Conservation (phyloP, 2,329 filamentous ascomycete species). For the Fusarium concolor region DNA sequence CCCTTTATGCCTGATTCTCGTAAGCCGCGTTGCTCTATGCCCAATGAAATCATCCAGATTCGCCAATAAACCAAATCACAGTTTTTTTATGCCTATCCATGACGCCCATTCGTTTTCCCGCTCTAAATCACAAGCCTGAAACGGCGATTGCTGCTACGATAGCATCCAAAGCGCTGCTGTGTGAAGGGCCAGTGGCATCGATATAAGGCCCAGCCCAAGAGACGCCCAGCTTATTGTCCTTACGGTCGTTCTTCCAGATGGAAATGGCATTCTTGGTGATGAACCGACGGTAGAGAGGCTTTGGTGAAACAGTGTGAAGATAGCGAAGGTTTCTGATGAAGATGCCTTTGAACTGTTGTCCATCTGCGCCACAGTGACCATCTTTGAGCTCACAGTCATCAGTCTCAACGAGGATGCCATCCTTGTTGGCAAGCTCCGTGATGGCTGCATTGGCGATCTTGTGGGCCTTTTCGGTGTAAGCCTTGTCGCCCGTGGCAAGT, state of each 20-base stretch:
- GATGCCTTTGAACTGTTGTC: constrained; percentile 77
- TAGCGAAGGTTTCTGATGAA: constrained; percentile 73
- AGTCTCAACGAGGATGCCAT: constrained; percentile 59
- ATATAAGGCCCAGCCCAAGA: constrained; percentile 73
- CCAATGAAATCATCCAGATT: constrained; percentile 29
- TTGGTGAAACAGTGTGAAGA: constrained; percentile 64
- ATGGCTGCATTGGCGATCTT: constrained; percentile 66
- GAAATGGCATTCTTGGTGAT: constrained; percentile 72
- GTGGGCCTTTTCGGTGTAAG: constrained; percentile 57
- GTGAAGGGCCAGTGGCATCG: constrained; percentile 65
- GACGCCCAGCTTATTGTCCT: constrained; percentile 65
- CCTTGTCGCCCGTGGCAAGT: constrained; percentile 55
- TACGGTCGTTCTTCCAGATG: constrained; percentile 71
- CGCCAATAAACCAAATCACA: constrained; percentile 31
- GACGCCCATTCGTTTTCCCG: constrained; percentile 3
- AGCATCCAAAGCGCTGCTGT: constrained; percentile 74
- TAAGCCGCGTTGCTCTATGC: constrained; percentile 23
- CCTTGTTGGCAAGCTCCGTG: constrained; percentile 54
- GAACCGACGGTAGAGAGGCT: constrained; percentile 63
- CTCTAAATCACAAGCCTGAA: constrained; percentile 31
- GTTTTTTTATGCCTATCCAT: constrained; percentile 21
- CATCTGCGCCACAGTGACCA: constrained; percentile 59
- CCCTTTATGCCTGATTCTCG: constrained; percentile 20
- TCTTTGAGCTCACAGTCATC: constrained; percentile 51
- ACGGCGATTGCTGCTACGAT: constrained; percentile 70